Evolutionary conservation across 768 basidiomycete species (phyloP), one percentile per base, ranked within the genome.

Genomic region (Leccinum rimulosum): DNA sequence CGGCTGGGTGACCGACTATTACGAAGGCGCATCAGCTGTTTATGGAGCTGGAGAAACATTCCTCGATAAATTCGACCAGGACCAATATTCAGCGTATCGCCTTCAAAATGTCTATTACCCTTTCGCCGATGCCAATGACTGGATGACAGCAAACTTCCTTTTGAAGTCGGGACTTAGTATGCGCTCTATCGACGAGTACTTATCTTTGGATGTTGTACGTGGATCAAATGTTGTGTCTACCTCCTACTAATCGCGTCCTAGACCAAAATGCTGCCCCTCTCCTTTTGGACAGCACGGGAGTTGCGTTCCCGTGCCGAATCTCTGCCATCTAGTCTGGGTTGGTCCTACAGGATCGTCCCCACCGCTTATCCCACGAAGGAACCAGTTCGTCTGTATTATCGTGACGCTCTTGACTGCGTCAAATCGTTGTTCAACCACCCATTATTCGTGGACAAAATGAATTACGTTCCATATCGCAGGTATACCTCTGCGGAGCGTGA

Each of bases 351-450:
- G 49, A 30, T 64, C 1, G 50, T 63, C 33, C 19, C 53, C 27
- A 55, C 53, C 6, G 30, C 17, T 1, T 36, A 56, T 54, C 56
- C 65, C 15, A 72, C 61, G 4, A 73, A 71, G 52, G 43, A 52
- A 6, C 64, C 65, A 0, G 31, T 73, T 19, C 9, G 51, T 6
- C 51, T 74, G 0, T 71, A 60, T 61, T 72, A 65, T 52, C 59
- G 68, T 5, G 64, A 75, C 50, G 43, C 65, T 7, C 35, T 75
- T 0, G 59, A 73, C 52, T 69, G 66, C 19, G 22, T 72, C 11
- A 49, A 69, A 38, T n/a, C 59, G 69, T 14, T 61, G 28, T 28
- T 71, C 28, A 48, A 56, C 3, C 61, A 64, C 55, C 74, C 67
- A 2, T 22, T 67, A 2, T 52, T 72, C 38, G 52, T 43, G 22